Conservation (phyloP, 176 grass and related monocot species). For the Aechmea fasciata region DNA sequence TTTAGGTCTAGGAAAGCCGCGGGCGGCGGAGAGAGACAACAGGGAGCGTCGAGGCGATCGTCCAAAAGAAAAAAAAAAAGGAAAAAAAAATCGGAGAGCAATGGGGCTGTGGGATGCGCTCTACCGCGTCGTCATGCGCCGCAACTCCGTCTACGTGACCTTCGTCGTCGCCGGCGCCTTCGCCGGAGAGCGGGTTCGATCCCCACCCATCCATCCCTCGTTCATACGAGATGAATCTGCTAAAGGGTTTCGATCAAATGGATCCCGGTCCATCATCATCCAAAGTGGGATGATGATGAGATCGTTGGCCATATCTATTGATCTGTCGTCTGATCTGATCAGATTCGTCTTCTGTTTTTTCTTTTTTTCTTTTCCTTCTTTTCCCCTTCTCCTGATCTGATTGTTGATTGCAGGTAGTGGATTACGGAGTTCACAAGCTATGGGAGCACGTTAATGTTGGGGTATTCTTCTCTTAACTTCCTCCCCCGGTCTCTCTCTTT, state of each 20-base stretch:
- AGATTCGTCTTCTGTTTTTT: no score
- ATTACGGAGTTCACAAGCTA: slow-evolving; percentile 32
- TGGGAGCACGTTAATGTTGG: slow-evolving; percentile 25
- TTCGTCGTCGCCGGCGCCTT: slow-evolving; percentile 30
- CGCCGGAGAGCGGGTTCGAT: slow-evolving; percentile 24
- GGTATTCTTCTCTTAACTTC: slow-evolving; percentile 10
- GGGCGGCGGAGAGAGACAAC: no score
- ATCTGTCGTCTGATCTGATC: no score
- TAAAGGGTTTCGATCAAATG: slow-evolving; percentile 21
- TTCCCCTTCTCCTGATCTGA: not conserved
- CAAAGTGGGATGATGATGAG: no score
- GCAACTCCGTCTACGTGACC: slow-evolving; percentile 36
- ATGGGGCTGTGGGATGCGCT: slow-evolving; percentile 15
- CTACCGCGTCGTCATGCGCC: slow-evolving; percentile 28
- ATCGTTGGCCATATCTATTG: no score
- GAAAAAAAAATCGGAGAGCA: not conserved
- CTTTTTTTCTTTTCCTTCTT: no score
- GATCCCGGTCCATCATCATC: no score
- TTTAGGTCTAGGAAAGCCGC: no score
- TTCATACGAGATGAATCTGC: not conserved
- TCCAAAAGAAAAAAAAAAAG: not conserved
- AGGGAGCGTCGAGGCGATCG: no score
- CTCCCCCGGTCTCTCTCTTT: not conserved
- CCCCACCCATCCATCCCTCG: not conserved
- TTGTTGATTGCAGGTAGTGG: slow-evolving; percentile 20